Evolutionary conservation across 352 stramenopile genomes (phyloP).

Genomic region (Halophytophthora batemanensis): DNA sequence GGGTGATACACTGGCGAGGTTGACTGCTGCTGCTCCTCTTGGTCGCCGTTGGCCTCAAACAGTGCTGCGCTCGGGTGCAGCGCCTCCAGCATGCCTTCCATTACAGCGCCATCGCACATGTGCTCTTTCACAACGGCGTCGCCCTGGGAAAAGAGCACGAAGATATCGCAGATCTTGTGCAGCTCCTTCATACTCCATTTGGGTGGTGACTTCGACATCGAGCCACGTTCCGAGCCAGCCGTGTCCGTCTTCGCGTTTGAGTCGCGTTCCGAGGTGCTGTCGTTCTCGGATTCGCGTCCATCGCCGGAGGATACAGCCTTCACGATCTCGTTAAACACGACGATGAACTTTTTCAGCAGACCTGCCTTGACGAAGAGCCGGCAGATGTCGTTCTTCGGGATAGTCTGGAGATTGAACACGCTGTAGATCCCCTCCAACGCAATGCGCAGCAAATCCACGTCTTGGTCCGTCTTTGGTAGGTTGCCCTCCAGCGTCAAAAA

Average conservation of each 20-base stretch:
- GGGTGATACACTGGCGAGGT: slow-evolving; percentile 12
- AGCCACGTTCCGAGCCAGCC: slow-evolving; percentile 1
- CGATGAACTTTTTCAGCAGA: slow-evolving; percentile 85
- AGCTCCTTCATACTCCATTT: slow-evolving; percentile 67
- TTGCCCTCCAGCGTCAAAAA: slow-evolving; percentile 59
- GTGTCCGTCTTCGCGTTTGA: slow-evolving; percentile 1
- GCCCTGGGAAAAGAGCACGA: slow-evolving; percentile 90
- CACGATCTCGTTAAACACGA: slow-evolving; percentile 82
- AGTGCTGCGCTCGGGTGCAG: slow-evolving; percentile 31
- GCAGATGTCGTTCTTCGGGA: slow-evolving; percentile 93
- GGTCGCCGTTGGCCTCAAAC: slow-evolving; percentile 7
- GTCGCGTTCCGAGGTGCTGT: slow-evolving; percentile 7
- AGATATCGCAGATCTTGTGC: slow-evolving; percentile 83
- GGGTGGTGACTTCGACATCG: slow-evolving; percentile 3
- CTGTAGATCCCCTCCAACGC: slow-evolving; percentile 89
- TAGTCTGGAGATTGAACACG: slow-evolving; percentile 90
- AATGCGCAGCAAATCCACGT: slow-evolving; percentile 72
- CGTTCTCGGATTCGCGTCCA: slow-evolving; percentile 11
- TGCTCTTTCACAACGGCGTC: slow-evolving; percentile 92
- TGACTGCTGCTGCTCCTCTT: slow-evolving; percentile 5
- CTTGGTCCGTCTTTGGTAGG: slow-evolving; percentile 21
- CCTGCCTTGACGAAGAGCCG: slow-evolving; percentile 93
- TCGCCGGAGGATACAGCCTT: slow-evolving; percentile 25
- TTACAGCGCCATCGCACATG: slow-evolving; percentile 81
- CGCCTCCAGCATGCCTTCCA: slow-evolving; percentile 64